phyloP scores from a whole-genome alignment of 352 stramenopile species.

The Pythium insidiosum region DNA sequence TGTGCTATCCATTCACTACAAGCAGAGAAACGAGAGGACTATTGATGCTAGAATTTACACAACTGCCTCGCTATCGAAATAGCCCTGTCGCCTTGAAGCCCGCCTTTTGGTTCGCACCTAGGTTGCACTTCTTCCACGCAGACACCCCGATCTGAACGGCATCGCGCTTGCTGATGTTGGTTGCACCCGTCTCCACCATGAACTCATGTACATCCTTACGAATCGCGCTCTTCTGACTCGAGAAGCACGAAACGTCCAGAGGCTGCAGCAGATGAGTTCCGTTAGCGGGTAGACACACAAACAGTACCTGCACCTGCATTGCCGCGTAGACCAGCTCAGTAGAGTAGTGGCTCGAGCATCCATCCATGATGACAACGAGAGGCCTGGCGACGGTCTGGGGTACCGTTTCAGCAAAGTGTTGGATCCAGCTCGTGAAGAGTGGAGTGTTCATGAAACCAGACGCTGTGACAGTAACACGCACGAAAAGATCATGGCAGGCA shows the following conservation, averaged over 20 bases:
- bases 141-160: slow-evolving; percentile 1
- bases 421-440: slow-evolving; percentile 3
- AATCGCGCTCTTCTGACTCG: background rate
- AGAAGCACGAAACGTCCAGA: slow-evolving; percentile 8
- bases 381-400: background rate
- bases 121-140: background rate
- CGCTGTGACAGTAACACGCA: slow-evolving; percentile 11
- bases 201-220: background rate
- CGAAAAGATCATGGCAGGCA: too few relatives aligned
- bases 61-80: too few relatives aligned
- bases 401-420: slow-evolving; percentile 2
- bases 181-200: background rate
- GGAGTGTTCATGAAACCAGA: slow-evolving; percentile 8
- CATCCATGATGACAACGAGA: slow-evolving; percentile 7
- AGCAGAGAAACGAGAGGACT: too few relatives aligned
- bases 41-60: too few relatives aligned
- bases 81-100: slow-evolving; percentile 1
- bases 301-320: background rate
- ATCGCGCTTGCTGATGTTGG: slow-evolving; percentile 1
- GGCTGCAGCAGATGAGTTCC: slow-evolving; percentile 6
- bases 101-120: background rate
- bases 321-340: background rate
- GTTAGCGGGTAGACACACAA: slow-evolving; percentile 4
- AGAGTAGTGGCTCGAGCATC: slow-evolving; percentile 12
- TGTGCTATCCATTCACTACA: too few relatives aligned